Base-by-base conservation (phyloP, 2,329 filamentous ascomycete species). In the Aspergillus sergii region DNA sequence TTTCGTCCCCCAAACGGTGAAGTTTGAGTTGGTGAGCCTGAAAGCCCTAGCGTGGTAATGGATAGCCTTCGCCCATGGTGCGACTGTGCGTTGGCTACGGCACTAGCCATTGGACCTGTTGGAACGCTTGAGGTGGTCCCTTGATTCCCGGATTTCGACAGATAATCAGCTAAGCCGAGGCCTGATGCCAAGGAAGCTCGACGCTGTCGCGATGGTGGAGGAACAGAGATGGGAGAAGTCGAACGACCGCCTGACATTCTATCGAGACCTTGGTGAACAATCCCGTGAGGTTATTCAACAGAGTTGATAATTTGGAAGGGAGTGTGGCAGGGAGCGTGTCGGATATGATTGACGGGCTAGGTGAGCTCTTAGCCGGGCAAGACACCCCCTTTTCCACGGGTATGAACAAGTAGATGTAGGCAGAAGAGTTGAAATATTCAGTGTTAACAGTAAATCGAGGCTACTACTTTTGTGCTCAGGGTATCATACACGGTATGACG, bases 11-110 rank as follows among this genome's bases (percentile, higher is more conserved):
- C 78, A 68, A 84, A 84, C 12, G 71, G 83, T 66, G 73, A 82
- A 69, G 75, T 69, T 77, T 84, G 82, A 72, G 80, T 87, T n/a
- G 90, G 89, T 5, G 90, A 89, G 67, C 90, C 90, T 4, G 89
- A 90, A n/a, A 93, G 82, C 39, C 91, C 91, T 34, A 93, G 80
- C 2, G 90, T 92, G 53, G 88, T 89, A 72, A 93, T 86, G 51
- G 91, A 94, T 68, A 93, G 85, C 54, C 91, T 88, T 64, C 91
- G 88, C 63, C 88, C 87, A 84, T 73, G 75, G 59, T 70, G 75
- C 7, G 78, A 63, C 66, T 86, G 82, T 32, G 83, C 78, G 63
- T 80, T 81, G 58, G 82, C 80, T 79, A 68, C 80, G 73, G 82
- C 79, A 64, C 73, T 70, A 60, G 72, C 62, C 85, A 86, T 90